phyloP scores from a whole-genome alignment of 1,284 basidiomycete genomes.

The Ustilago curta region DNA sequence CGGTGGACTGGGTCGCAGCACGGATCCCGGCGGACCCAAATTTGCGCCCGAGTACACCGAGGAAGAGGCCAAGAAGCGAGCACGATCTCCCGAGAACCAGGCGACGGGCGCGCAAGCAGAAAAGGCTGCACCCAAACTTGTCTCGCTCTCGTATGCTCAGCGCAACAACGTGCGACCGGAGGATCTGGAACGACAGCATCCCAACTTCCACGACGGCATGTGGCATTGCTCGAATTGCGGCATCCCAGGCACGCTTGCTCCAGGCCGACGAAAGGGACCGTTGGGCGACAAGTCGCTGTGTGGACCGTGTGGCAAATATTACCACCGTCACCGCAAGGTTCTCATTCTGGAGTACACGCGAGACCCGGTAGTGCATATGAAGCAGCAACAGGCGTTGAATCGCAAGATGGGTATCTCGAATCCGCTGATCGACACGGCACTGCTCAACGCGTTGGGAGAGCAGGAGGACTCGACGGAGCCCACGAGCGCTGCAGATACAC shows the following conservation, averaged over 20 bases:
- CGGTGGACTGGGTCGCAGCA: conserved; percentile 60
- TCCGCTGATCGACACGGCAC: conserved; percentile 39
- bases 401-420: conserved; percentile 48
- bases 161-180: conserved; percentile 61
- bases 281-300: conserved; percentile 91
- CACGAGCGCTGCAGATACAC: conserved; percentile 51
- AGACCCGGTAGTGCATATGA: conserved; percentile 58
- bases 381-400: conserved; percentile 49
- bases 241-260: conserved; percentile 59
- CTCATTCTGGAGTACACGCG: conserved; percentile 61
- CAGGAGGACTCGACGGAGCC: conserved; percentile 46
- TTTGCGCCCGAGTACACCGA: conserved; percentile 53
- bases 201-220: conserved; percentile 65
- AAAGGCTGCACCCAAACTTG: conserved; percentile 42
- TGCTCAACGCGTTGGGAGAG: conserved; percentile 45
- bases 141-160: conserved; percentile 47
- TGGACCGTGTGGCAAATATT: conserved; percentile 83
- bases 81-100: conserved; percentile 49
- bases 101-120: conserved; percentile 43
- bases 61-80: conserved; percentile 50
- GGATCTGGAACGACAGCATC: conserved; percentile 64
- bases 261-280: conserved; percentile 77
- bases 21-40: conserved; percentile 51
- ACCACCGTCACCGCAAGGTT: conserved; percentile 64
- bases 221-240: conserved; percentile 69